phyloP scores from a whole-genome alignment of 2,329 filamentous ascomycete species.

The Phoma sp. region DNA sequence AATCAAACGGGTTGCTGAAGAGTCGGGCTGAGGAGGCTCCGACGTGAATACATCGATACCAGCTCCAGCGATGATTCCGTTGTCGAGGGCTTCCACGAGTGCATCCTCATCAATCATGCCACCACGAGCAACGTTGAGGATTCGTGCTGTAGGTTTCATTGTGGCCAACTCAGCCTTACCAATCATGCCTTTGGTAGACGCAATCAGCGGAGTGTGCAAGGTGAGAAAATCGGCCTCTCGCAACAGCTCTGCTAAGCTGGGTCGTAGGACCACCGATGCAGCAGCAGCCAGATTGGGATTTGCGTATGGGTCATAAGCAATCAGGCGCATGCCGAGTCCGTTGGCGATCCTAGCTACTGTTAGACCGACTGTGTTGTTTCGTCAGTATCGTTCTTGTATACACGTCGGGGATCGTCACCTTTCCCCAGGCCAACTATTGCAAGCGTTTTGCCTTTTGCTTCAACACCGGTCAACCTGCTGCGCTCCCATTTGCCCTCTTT shows the following conservation, averaged over 20 bases:
- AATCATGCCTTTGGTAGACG: conserved; percentile 76
- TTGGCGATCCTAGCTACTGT: conserved; percentile 80
- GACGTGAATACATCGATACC: conserved; percentile 81
- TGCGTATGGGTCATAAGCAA: conserved; percentile 79
- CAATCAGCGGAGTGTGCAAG: conserved; percentile 80
- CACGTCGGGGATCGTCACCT: conserved; percentile 49
- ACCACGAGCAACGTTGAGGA: conserved; percentile 80
- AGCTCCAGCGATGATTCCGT: conserved; percentile 74
- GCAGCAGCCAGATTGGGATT: conserved; percentile 72
- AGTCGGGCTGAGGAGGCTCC: conserved; percentile 69
- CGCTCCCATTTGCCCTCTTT: conserved; percentile 79
- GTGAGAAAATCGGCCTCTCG: conserved; percentile 76
- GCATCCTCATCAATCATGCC: conserved; percentile 81
- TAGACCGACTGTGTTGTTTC: conserved; percentile 64
- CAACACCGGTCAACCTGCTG: conserved; percentile 74
- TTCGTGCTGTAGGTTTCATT: conserved; percentile 76
- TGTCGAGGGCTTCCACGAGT: conserved; percentile 71
- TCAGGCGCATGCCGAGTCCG: conserved; percentile 76
- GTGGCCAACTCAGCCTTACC: conserved; percentile 67
- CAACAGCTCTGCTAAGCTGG: conserved; percentile 65
- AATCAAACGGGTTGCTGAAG: conserved; percentile 67
- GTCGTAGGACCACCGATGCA: conserved; percentile 69
- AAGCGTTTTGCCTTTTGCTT: conserved; percentile 77
- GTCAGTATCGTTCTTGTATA: conserved; percentile 18
- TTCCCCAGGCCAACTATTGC: conserved; percentile 83